Evolutionary conservation across 2,329 filamentous ascomycete species (phyloP).

Genomic region (Cladophialophora chaetospira): DNA sequence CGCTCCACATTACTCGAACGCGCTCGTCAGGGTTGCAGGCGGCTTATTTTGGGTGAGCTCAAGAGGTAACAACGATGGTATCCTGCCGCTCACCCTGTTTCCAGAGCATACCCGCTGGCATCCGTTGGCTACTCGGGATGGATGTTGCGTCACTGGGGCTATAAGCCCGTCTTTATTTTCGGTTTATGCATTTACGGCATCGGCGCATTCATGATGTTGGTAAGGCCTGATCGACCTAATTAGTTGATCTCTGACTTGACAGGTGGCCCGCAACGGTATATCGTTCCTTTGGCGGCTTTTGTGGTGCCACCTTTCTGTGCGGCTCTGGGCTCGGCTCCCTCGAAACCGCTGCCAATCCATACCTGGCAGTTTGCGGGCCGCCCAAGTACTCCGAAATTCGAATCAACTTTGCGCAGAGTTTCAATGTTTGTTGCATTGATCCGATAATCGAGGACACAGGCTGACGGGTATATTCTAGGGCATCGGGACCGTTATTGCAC

Average conservation of each 20-base stretch:
- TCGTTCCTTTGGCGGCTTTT: constrained; percentile 72
- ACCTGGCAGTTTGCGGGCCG: constrained; percentile 73
- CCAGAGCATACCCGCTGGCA: constrained; percentile 55
- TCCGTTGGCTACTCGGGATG: constrained; percentile 57
- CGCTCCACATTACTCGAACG: constrained; percentile 55
- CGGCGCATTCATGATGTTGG: constrained; percentile 70
- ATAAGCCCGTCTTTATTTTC: constrained; percentile 77
- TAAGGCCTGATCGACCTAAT: neutral
- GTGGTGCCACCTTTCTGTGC: constrained; percentile 67
- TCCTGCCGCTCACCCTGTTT: neutral
- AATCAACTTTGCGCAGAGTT: constrained; percentile 74
- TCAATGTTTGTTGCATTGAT: constrained; percentile 57
- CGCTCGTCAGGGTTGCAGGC: constrained; percentile 64
- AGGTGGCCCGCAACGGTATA: constrained; percentile 74
- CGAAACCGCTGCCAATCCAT: constrained; percentile 77
- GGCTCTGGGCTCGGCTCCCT: constrained; percentile 72
- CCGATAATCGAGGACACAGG: neutral
- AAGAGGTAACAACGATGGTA: neutral
- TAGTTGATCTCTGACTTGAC: neutral
- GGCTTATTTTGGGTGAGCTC: constrained; percentile 58
- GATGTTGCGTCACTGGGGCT: constrained; percentile 72
- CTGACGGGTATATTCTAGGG: neutral
- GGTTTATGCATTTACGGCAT: constrained; percentile 69
- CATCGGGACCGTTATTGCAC: constrained; percentile 71
- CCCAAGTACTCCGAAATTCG: constrained; percentile 70